These are phyloP conservation scores for Fusarium paranaense DNA, from an alignment of 2,329 filamentous ascomycete species.

Conservation along the genomic window DNA sequence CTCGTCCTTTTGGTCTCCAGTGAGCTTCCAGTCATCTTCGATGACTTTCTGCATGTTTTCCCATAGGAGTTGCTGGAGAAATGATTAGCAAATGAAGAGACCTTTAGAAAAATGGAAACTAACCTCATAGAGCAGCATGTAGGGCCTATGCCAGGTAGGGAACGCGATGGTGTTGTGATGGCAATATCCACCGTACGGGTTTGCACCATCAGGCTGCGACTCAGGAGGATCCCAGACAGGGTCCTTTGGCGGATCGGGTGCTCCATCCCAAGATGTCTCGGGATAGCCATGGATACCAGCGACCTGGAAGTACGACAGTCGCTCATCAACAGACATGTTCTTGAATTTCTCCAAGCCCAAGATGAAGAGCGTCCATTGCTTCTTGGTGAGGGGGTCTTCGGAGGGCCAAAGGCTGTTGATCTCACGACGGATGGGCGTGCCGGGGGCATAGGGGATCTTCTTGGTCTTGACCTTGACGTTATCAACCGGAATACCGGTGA, in stretches of 20 bases:
- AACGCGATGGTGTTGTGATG: constrained; percentile 72
- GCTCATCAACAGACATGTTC: not conserved
- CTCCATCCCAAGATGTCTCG: not conserved
- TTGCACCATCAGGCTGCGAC: not conserved
- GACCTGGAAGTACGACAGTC: not conserved
- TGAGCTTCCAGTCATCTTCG: not conserved
- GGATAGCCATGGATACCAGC: constrained; percentile 6
- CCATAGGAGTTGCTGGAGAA: constrained; percentile 9
- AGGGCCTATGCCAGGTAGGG: constrained; percentile 74
- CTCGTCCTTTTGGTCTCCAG: not conserved
- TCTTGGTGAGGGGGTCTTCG: not conserved
- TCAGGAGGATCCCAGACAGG: not conserved
- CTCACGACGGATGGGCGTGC: not conserved
- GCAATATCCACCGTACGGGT: constrained; percentile 64
- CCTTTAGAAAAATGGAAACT: not conserved
- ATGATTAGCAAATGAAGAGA: not conserved
- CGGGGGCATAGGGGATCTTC: not conserved
- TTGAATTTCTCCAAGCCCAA: constrained; percentile 18
- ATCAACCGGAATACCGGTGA: constrained; percentile 4
- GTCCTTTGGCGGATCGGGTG: not conserved
- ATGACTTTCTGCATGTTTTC: constrained; percentile 17
- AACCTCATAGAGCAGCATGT: constrained; percentile 71
- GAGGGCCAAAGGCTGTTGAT: constrained; percentile 1
- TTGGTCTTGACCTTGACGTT: not conserved
- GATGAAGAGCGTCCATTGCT: constrained; percentile 21